Evolutionary conservation across 2,329 filamentous ascomycete species (phyloP), one percentile per base, ranked within the genome.

Genomic region (Aschersonia sp.): DNA sequence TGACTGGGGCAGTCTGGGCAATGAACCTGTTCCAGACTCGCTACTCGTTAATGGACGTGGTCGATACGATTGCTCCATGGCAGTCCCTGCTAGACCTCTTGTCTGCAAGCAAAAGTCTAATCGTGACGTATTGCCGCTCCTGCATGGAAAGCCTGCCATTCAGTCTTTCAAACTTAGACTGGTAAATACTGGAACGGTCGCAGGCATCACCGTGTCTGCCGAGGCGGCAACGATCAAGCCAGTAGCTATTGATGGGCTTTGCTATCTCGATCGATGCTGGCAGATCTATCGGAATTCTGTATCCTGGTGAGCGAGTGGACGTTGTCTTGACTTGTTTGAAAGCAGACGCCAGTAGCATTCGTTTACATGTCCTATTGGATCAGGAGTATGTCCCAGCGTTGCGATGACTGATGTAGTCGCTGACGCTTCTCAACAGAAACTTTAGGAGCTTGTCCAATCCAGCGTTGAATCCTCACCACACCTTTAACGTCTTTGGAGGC

Each of bases 1-100:
- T 40, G 58, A 59, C 28, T 60, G 65, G 2, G 62, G 62, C 0
- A 56, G 54, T 1, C 56, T 71, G 2, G 65, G 72, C 5, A 75
- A 67, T 62, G 65, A 68, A 2, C 60, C 58, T 2, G 59, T 61
- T 1, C 61, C 61, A 0, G 55, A 58, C 10, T 62, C 61, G 1
- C 44, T 61, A 3, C 62, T 66, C 3, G 55, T 67, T 40, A 67
- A 67, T 52, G 64, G 65, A 28, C 52, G 49, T 1, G 59, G 59
- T 1, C 52, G 56, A 30, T 63, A 57, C 45, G 51, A 62, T 45
- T 62, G 60, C 46, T 57, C 59, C 20, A 55, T 57, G 57, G 57
- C 54, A 1, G 53, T 58, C 30, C 57, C 57, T 5, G 56, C 57
- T 0, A 48, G 53, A 3, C 58, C 58, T 0, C 43, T 61, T 6